These are phyloP conservation scores for Gamsiella multidivaricata DNA, from an alignment of 192 early-diverging fungal genomes.

Conservation along the genomic window DNA sequence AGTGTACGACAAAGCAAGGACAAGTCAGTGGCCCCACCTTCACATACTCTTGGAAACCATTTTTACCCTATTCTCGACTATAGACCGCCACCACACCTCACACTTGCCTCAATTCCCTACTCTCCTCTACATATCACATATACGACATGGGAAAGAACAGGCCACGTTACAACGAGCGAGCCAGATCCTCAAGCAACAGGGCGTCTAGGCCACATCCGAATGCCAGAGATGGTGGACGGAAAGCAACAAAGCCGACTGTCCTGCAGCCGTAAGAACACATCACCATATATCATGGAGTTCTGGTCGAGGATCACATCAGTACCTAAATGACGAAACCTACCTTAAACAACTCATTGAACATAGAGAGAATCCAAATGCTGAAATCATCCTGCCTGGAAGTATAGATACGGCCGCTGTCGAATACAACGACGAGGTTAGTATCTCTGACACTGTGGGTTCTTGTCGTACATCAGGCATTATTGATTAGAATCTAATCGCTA, in stretches of 20 bases:
- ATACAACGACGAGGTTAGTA: conserved; percentile 29
- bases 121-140: not conserved
- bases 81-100: not conserved
- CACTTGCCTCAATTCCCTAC: not conserved
- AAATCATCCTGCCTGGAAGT: conserved; percentile 32
- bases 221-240: conserved; percentile 63
- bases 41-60: too few relatives aligned
- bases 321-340: not conserved
- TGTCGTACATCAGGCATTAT: too few relatives aligned
- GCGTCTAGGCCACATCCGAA: conserved; percentile 58
- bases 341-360: not conserved
- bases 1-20: not conserved
- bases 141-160: conserved; percentile 62
- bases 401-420: conserved; percentile 20
- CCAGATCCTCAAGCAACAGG: conserved; percentile 59
- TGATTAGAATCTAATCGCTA: not conserved
- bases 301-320: not conserved
- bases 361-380: conserved; percentile 51
- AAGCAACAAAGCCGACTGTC: conserved; percentile 35
- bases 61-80: too few relatives aligned
- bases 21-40: too few relatives aligned
- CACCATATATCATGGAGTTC: too few relatives aligned
- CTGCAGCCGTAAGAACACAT: conserved; percentile 26
- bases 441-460: too few relatives aligned
- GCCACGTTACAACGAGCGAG: conserved; percentile 68